Evolutionary conservation across 1,139 yeast genomes (phyloP).

Genomic region (Spencermartinsiella ligniputridi): DNA sequence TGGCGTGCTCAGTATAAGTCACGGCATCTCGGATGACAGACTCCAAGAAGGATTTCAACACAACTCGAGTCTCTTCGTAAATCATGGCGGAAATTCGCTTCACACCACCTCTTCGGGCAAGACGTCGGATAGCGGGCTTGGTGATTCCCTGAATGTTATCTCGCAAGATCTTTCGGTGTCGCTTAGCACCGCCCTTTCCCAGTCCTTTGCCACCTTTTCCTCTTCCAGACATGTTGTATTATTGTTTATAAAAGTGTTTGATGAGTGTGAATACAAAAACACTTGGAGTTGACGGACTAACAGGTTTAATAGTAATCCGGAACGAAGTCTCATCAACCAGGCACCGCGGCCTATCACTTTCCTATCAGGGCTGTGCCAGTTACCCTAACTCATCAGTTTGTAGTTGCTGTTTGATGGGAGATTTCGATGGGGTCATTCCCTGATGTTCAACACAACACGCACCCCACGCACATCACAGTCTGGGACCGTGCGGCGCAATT

Average conservation of each 20-base stretch:
- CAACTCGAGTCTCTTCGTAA: constrained; percentile 98
- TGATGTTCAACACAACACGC: not conserved
- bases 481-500: not conserved
- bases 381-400: too few relatives aligned
- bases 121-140: constrained; percentile 99
- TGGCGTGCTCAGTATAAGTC: constrained; percentile 99
- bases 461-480: not conserved
- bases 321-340: not conserved
- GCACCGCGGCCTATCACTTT: not conserved
- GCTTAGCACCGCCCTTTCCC: constrained; percentile 99
- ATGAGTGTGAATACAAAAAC: constrained; percentile 7
- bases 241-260: constrained; percentile 5
- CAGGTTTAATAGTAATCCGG: not conserved
- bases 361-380: not conserved
- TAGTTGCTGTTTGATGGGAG: too few relatives aligned
- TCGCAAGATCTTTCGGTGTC: constrained; percentile 99
- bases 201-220: constrained; percentile 99
- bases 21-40: constrained; percentile 99
- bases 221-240: constrained; percentile 82
- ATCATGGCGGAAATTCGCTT: constrained; percentile 99
- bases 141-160: constrained; percentile 99
- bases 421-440: too few relatives aligned
- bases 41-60: constrained; percentile 92
- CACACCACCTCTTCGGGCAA: constrained; percentile 99
- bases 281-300: constrained; percentile 2